phyloP scores from a whole-genome alignment of 306 rosid species.

The Dalbergia cochinchinensis region DNA sequence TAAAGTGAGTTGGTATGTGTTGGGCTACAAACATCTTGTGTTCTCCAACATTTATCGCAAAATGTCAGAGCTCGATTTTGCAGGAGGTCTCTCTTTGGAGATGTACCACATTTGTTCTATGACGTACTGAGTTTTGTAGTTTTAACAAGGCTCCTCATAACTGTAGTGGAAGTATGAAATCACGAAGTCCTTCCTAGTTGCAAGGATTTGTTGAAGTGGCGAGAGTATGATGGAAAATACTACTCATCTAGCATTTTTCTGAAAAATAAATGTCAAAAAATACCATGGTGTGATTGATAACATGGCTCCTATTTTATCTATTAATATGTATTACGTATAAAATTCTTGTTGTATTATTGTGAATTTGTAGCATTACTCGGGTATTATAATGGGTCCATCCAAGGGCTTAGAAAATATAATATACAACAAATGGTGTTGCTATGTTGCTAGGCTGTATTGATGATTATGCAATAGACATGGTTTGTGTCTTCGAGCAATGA shows the following conservation, averaged over 20 bases:
- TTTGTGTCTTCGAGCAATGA: background rate
- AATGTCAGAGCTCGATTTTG: conserved; percentile 26
- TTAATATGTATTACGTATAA: too few species aligned
- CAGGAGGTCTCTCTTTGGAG: too few species aligned
- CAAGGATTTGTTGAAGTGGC: background rate
- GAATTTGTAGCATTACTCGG: too few species aligned
- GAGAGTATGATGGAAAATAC: too few species aligned
- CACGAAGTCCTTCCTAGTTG: background rate
- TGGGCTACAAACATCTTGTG: conserved; percentile 1
- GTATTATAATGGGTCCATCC: conserved; percentile 9
- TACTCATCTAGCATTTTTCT: too few species aligned
- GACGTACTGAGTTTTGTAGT: background rate
- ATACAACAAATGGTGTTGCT: too few species aligned
- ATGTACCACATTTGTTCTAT: background rate
- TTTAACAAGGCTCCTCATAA: background rate
- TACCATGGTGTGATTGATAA: too few species aligned
- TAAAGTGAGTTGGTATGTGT: conserved; percentile 2
- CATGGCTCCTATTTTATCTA: too few species aligned
- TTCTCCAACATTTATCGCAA: conserved; percentile 7
- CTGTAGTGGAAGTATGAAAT: background rate
- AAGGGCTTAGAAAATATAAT: background rate
- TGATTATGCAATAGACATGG: conserved; percentile 5
- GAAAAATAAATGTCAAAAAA: too few species aligned
- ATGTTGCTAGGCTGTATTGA: too few species aligned
- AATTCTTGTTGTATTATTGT: too few species aligned